Evolutionary conservation across 2,329 filamentous ascomycete genomes (phyloP).

Genomic region (Pseudocercospora fijiensis): DNA sequence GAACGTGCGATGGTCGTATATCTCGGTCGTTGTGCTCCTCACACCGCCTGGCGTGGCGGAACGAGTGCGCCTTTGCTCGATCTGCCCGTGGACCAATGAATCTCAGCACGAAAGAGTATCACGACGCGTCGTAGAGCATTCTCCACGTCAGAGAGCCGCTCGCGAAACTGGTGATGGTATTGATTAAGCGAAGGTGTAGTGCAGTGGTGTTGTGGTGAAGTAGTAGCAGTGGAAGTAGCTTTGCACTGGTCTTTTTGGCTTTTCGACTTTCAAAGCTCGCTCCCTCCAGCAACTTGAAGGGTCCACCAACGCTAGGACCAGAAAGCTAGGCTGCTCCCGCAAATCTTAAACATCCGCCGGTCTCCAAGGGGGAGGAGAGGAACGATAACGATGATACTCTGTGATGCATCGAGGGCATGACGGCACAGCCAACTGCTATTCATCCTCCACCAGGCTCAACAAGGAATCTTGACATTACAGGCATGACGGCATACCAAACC

Average conservation of each 20-base stretch:
- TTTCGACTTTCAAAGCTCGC: background rate
- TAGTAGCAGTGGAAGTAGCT: background rate
- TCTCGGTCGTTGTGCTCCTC: background rate
- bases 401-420: too few relatives aligned
- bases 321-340: background rate
- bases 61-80: background rate
- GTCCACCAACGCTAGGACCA: background rate
- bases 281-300: background rate
- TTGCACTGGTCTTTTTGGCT: background rate
- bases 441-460: too few relatives aligned
- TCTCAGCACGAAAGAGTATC: background rate
- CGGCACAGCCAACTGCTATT: too few relatives aligned
- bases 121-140: background rate
- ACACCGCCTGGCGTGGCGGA: background rate
- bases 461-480: too few relatives aligned
- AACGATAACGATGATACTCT: background rate
- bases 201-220: background rate
- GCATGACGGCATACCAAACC: too few relatives aligned
- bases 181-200: background rate
- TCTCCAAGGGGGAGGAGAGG: slow-evolving; percentile 3
- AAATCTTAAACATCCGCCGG: background rate
- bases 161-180: background rate
- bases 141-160: background rate
- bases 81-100: background rate
- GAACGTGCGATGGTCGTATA: background rate